Evolutionary conservation across 2,329 filamentous ascomycete genomes (phyloP).

Genomic region (Fusarium buharicum): DNA sequence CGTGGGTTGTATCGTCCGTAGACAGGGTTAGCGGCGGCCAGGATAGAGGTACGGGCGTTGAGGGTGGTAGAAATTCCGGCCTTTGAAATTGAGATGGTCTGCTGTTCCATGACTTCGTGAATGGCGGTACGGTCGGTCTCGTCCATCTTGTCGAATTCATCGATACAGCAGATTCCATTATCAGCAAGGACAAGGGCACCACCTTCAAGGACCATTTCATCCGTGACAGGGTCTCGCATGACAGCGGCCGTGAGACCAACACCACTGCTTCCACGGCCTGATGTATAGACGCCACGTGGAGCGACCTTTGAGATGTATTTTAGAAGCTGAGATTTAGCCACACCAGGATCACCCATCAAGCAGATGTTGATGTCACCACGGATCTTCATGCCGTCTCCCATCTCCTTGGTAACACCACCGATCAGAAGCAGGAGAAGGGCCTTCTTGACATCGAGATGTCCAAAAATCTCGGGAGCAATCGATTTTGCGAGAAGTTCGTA

Average conservation of each 20-base stretch:
- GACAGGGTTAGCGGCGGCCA: slow-evolving; percentile 95
- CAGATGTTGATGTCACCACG: slow-evolving; percentile 99
- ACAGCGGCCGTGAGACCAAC: slow-evolving; percentile 85
- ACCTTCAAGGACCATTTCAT: slow-evolving; percentile 86
- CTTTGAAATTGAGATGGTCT: slow-evolving; percentile 87
- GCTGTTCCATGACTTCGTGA: slow-evolving; percentile 90
- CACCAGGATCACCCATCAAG: slow-evolving; percentile 99
- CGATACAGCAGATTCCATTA: slow-evolving; percentile 87
- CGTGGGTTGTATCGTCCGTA: slow-evolving; percentile 98
- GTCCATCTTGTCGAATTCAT: slow-evolving; percentile 92
- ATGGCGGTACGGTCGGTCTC: slow-evolving; percentile 84
- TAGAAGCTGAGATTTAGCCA: slow-evolving; percentile 96
- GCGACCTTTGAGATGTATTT: slow-evolving; percentile 99
- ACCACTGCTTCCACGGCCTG: slow-evolving; percentile 81
- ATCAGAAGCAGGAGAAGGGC: slow-evolving; percentile 94
- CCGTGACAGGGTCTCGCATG: slow-evolving; percentile 84
- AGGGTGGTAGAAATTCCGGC: slow-evolving; percentile 78
- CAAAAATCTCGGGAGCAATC: slow-evolving; percentile 97
- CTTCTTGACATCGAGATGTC: slow-evolving; percentile 97
- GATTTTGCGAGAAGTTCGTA: slow-evolving; percentile 97
- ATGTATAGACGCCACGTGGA: slow-evolving; percentile 88
- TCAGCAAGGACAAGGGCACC: slow-evolving; percentile 83
- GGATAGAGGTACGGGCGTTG: slow-evolving; percentile 94
- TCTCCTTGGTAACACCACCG: slow-evolving; percentile 94
- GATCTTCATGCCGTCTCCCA: slow-evolving; percentile 98